Evolutionary conservation across 179 eudicot genomes (phyloP).

Genomic region (Silene coronaria): DNA sequence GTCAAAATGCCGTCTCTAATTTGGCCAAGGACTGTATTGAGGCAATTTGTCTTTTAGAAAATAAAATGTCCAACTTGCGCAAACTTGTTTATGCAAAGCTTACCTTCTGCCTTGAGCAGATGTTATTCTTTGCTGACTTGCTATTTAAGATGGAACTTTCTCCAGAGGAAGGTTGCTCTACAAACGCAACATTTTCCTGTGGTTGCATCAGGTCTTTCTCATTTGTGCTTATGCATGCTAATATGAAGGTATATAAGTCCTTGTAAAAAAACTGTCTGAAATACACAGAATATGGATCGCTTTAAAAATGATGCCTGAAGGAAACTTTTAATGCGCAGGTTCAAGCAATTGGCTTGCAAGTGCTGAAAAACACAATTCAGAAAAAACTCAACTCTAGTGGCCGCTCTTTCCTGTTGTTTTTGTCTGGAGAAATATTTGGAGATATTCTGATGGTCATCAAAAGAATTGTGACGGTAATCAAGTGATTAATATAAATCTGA

Average conservation of each 20-base stretch:
- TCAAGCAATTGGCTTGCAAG: conserved; percentile 77
- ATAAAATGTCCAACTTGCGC: conserved; percentile 41
- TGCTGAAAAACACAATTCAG: conserved; percentile 61
- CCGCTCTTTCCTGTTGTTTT: conserved; percentile 53
- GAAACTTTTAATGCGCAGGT: conserved; percentile 41
- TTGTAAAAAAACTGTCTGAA: conserved; percentile 4
- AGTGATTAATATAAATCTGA: conserved; percentile 10
- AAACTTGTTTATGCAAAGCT: conserved; percentile 72
- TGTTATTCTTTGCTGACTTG: conserved; percentile 46
- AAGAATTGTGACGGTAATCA: conserved; percentile 51
- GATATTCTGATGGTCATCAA: conserved; percentile 43
- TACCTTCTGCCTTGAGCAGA: conserved; percentile 72
- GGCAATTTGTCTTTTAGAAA: conserved; percentile 55
- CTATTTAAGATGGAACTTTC: conserved; percentile 43
- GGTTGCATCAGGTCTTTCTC: conserved; percentile 46
- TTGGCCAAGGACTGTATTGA: conserved; percentile 57
- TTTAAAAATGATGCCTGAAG: conserved; percentile 4
- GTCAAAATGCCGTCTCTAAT: conserved; percentile 42
- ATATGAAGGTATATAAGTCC: conserved; percentile 51
- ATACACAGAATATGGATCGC: background rate
- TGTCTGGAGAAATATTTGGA: conserved; percentile 59
- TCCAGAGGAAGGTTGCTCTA: conserved; percentile 36
- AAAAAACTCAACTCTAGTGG: conserved; percentile 36
- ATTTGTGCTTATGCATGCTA: conserved; percentile 48
- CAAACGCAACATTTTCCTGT: conserved; percentile 40